These are phyloP conservation scores for Penicillium concentricum DNA, from an alignment of 2,329 filamentous ascomycete species.

Conservation along the genomic window DNA sequence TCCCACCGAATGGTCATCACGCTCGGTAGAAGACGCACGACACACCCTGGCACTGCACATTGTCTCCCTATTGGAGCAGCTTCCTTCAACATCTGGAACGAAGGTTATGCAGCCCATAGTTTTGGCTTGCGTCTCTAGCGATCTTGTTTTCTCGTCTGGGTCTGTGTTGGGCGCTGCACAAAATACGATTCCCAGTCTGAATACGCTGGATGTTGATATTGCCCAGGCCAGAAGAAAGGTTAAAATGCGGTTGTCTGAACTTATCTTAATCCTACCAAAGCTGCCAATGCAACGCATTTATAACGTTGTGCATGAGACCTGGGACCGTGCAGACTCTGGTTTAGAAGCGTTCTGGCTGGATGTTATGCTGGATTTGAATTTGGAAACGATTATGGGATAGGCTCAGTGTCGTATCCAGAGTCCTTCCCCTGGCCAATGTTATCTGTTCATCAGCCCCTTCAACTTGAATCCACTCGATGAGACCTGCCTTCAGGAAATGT, in stretches of 20 bases:
- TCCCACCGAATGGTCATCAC: background rate
- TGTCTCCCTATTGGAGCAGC: slow-evolving; percentile 22
- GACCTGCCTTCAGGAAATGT: background rate
- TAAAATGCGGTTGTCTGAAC: slow-evolving; percentile 21
- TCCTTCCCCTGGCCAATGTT: background rate
- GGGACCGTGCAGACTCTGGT: slow-evolving; percentile 21
- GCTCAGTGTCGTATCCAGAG: background rate
- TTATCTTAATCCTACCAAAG: slow-evolving; percentile 22
- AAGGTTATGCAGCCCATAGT: slow-evolving; percentile 22
- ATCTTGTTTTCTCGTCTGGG: slow-evolving; percentile 22
- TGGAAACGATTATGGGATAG: slow-evolving; percentile 26
- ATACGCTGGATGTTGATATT: slow-evolving; percentile 22
- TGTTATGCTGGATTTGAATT: slow-evolving; percentile 23
- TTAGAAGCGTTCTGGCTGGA: slow-evolving; percentile 20
- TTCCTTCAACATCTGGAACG: slow-evolving; percentile 23
- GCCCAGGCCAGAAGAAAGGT: slow-evolving; percentile 23
- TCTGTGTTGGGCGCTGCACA: slow-evolving; percentile 17
- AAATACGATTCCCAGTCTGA: slow-evolving; percentile 19
- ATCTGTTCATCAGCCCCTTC: background rate
- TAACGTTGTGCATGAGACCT: slow-evolving; percentile 21
- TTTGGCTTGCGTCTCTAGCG: slow-evolving; percentile 22
- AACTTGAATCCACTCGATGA: background rate
- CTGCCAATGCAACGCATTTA: slow-evolving; percentile 22
- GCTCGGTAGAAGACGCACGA: slow-evolving; percentile 16
- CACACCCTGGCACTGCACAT: slow-evolving; percentile 22